These are phyloP conservation scores for Akanthomyces muscarius DNA, from an alignment of 2,329 filamentous ascomycete species.

Conservation along the genomic window DNA sequence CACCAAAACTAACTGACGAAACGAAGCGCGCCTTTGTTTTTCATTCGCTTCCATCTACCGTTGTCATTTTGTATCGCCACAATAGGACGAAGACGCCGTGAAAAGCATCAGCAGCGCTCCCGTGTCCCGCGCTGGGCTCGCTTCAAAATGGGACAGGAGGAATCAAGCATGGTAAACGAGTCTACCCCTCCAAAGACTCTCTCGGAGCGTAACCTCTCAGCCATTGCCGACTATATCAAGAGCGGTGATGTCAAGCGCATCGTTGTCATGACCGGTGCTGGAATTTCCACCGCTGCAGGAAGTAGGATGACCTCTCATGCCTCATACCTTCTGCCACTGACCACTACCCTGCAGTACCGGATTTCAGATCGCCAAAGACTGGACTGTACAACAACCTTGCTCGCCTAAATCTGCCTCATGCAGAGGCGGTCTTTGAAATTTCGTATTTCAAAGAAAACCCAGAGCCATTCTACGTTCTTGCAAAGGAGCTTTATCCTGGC, in stretches of 20 bases:
- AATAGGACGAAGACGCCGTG: constrained; percentile 38
- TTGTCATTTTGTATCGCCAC: constrained; percentile 24
- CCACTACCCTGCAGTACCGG: constrained; percentile 60
- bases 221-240: constrained; percentile 76
- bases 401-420: constrained; percentile 77
- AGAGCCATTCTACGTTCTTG: constrained; percentile 85
- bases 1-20: background rate
- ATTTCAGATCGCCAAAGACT: constrained; percentile 90
- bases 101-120: constrained; percentile 33
- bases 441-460: constrained; percentile 81
- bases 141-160: constrained; percentile 80
- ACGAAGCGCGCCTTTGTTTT: background rate
- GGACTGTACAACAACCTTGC: constrained; percentile 92
- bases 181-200: constrained; percentile 62
- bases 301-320: constrained; percentile 41
- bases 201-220: constrained; percentile 63
- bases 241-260: constrained; percentile 64
- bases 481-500: constrained; percentile 87
- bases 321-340: background rate
- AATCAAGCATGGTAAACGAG: constrained; percentile 62
- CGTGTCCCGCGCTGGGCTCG: constrained; percentile 30
- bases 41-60: background rate
- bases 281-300: constrained; percentile 72
- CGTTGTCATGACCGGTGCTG: constrained; percentile 87
- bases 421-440: constrained; percentile 94